Evolutionary conservation across 805 yeast species (phyloP).

Genomic region (Wickerhamiella siamensis): DNA sequence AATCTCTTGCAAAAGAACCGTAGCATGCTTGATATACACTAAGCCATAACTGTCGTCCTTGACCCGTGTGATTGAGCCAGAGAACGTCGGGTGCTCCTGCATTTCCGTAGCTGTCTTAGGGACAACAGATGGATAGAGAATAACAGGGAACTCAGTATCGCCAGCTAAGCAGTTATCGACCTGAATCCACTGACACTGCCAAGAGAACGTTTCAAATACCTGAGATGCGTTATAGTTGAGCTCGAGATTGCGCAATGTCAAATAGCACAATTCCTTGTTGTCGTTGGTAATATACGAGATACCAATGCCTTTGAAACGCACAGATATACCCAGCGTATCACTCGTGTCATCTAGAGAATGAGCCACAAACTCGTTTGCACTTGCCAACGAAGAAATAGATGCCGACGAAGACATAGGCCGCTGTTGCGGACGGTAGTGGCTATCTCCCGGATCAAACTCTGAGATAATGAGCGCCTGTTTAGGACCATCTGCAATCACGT

Average conservation of each 20-base stretch:
- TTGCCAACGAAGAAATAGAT: background rate
- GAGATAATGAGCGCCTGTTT: conserved; percentile 76
- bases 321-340: conserved; percentile 30
- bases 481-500: conserved; percentile 94
- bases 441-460: conserved; percentile 61
- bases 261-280: conserved; percentile 65
- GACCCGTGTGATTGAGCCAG: conserved; percentile 69
- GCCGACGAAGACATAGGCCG: background rate
- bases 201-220: conserved; percentile 60
- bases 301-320: conserved; percentile 69
- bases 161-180: conserved; percentile 85
- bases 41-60: conserved; percentile 89
- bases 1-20: conserved; percentile 76
- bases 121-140: conserved; percentile 77
- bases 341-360: conserved; percentile 12
- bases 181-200: conserved; percentile 88
- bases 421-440: conserved; percentile 47
- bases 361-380: background rate
- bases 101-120: conserved; percentile 74
- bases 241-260: conserved; percentile 72
- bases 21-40: conserved; percentile 78
- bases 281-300: conserved; percentile 64
- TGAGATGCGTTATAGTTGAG: conserved; percentile 71
- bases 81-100: conserved; percentile 79
- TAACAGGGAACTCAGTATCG: conserved; percentile 63